Evolutionary conservation across 306 rosid genomes (phyloP).

Genomic region (Prunus kanzakura): DNA sequence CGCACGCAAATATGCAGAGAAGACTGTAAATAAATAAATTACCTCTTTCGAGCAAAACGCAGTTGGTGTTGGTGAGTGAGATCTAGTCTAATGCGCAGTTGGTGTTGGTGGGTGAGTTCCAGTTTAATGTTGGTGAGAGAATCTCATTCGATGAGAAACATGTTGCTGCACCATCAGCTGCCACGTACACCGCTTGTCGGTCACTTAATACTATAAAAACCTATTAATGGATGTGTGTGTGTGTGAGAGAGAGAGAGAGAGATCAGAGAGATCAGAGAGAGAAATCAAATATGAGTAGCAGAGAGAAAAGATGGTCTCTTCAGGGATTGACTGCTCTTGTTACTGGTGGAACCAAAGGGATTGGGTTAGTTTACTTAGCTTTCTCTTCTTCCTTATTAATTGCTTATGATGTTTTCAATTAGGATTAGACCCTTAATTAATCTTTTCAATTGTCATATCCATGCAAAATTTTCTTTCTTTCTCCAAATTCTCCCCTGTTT

Average conservation of each 20-base stretch:
- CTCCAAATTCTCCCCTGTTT: neutral
- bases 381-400: neutral
- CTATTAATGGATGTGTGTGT: neutral
- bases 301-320: constrained; percentile 35
- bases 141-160: neutral
- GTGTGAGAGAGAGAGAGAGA: neutral
- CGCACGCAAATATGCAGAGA: too few relatives aligned
- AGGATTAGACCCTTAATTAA: neutral
- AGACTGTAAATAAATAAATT: too few relatives aligned
- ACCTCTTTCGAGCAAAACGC: too few relatives aligned
- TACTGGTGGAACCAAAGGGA: constrained; percentile 46
- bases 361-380: constrained; percentile 22
- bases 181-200: neutral
- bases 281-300: neutral
- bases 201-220: neutral
- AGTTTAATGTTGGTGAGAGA: too few relatives aligned
- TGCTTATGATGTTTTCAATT: neutral
- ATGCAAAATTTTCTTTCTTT: neutral
- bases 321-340: constrained; percentile 47
- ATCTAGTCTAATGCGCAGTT: too few relatives aligned
- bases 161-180: neutral
- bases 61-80: too few relatives aligned
- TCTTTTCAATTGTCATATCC: neutral
- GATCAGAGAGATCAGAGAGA: neutral
- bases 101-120: too few relatives aligned